Evolutionary conservation across 1,139 yeast species (phyloP).

Genomic region (Suhomyces coccinellae): DNA sequence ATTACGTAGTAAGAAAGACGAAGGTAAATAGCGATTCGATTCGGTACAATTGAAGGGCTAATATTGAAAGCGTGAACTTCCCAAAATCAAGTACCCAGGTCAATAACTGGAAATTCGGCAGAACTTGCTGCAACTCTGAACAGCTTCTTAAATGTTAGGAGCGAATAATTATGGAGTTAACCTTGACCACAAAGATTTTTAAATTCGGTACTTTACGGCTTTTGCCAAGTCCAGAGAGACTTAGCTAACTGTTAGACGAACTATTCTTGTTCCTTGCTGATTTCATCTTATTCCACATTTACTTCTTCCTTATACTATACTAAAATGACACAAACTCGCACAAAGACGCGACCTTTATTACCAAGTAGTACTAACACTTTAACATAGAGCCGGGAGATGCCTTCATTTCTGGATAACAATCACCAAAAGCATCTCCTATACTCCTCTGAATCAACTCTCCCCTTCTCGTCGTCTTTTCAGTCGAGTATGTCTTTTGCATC

Average conservation of each 20-base stretch:
- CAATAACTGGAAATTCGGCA: too few species aligned
- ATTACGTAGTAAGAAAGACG: too few species aligned
- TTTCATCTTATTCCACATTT: neutral
- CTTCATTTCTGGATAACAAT: conserved; percentile 1
- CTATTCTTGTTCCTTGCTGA: neutral
- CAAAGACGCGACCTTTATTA: conserved; percentile 8
- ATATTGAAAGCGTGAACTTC: too few species aligned
- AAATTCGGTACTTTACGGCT: too few species aligned
- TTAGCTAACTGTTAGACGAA: too few species aligned
- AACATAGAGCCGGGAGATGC: neutral
- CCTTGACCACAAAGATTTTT: too few species aligned
- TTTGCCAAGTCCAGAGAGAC: too few species aligned
- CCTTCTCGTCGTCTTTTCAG: neutral
- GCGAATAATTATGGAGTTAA: too few species aligned
- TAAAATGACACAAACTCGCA: conserved; percentile 7
- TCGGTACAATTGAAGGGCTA: too few species aligned
- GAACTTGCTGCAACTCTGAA: too few species aligned
- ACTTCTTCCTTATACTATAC: neutral
- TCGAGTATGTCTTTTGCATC: conserved; percentile 9
- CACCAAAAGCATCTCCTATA: neutral
- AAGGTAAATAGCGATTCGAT: neutral
- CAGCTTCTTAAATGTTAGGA: too few species aligned
- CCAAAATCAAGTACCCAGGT: too few species aligned
- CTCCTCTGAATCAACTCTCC: neutral
- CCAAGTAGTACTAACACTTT: neutral